Evolutionary conservation across 352 stramenopile species (phyloP).

Genomic region (Phytophthora constricta): DNA sequence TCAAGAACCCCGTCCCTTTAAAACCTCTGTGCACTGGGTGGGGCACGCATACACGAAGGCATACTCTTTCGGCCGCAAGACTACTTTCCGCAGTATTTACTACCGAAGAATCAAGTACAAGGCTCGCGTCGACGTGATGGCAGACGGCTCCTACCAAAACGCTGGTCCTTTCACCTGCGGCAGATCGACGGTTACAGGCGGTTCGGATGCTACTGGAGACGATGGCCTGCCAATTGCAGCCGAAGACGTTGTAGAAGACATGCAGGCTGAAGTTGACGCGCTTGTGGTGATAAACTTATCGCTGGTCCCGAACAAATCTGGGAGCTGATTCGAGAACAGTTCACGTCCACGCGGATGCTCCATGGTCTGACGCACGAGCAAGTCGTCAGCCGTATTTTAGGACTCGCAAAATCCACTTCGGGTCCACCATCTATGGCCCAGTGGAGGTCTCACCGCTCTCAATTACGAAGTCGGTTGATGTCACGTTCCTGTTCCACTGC

Average conservation of each 20-base stretch:
- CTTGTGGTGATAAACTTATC: constrained; percentile 9
- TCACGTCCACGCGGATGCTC: constrained; percentile 7
- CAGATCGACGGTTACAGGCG: no score
- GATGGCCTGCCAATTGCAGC: no score
- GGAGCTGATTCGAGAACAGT: constrained; percentile 9
- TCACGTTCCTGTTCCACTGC: constrained; percentile 32
- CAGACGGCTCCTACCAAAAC: constrained; percentile 10
- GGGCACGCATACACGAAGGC: constrained; percentile 13
- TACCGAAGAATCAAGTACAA: constrained; percentile 12
- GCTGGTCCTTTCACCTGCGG: constrained; percentile 2
- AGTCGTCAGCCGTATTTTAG: constrained; percentile 4
- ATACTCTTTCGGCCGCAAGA: constrained; percentile 9
- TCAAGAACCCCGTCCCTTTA: constrained; percentile 14
- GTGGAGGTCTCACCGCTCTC: constrained; percentile 26
- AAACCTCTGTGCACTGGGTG: constrained; percentile 13
- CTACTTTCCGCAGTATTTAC: constrained; percentile 9
- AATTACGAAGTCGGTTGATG: constrained; percentile 5
- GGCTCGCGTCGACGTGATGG: constrained; percentile 15
- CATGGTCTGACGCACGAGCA: constrained; percentile 6
- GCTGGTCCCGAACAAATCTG: constrained; percentile 7
- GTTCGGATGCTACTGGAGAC: no score
- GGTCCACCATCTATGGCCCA: constrained; percentile 20
- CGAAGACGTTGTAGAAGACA: no score
- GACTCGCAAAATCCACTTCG: constrained; percentile 16
- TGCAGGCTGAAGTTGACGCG: no score